Conservation (phyloP, 768 basidiomycete species). For the Calocybe gangraenosa region DNA sequence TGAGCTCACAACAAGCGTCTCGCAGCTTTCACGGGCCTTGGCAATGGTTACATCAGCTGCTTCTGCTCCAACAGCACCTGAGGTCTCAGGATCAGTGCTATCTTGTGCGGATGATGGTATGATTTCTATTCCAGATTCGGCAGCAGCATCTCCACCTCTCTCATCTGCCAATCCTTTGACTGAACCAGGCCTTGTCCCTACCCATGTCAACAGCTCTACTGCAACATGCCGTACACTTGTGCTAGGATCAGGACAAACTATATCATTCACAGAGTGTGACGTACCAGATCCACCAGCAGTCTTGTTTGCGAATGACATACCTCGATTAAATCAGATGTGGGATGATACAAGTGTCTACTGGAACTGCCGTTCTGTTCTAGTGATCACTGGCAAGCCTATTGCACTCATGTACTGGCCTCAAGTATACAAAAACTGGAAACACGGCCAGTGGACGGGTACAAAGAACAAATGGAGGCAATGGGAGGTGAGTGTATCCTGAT, state of each 20-base stretch:
- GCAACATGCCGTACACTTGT: neutral
- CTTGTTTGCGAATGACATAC: conserved; percentile 18
- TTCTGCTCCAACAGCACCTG: neutral
- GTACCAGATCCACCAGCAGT: conserved; percentile 20
- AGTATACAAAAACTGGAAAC: conserved; percentile 19
- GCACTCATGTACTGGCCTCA: conserved; percentile 20
- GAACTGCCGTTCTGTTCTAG: conserved; percentile 16
- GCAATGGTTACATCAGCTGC: neutral
- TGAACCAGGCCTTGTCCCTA: neutral
- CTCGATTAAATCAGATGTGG: conserved; percentile 22
- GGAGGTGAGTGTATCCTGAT: conserved; percentile 14
- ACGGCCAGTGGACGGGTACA: conserved; percentile 19
- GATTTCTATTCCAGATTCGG: neutral
- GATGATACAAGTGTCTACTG: conserved; percentile 21
- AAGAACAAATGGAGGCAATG: conserved; percentile 22
- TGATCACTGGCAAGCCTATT: conserved; percentile 18
- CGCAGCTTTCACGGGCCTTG: conserved; percentile 1
- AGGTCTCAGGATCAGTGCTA: neutral
- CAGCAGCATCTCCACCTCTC: neutral
- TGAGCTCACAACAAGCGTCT: conserved; percentile 1
- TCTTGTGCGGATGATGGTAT: neutral
- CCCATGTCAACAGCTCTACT: neutral
- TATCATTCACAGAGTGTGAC: conserved; percentile 14
- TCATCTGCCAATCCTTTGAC: neutral
- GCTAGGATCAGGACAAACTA: conserved; percentile 1